Base-by-base conservation (phyloP, 2,329 filamentous ascomycete species). In the Furcasterigmium sp. region DNA sequence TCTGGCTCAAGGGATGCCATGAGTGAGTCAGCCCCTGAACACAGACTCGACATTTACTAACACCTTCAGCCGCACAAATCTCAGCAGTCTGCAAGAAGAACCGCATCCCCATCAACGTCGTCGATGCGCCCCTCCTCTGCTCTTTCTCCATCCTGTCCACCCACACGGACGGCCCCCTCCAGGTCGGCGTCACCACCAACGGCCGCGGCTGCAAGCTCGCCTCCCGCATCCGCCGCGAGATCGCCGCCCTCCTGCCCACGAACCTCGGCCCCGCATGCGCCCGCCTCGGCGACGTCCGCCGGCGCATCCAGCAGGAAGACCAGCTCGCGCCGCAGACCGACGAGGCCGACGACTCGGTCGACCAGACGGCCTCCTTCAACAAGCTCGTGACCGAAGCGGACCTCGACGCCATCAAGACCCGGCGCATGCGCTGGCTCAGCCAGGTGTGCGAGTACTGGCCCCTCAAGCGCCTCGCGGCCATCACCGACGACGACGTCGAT, bases 361-460 rank as follows among this genome's bases (percentile, higher is more conserved):
- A 87, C 41, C 93, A 97, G 63, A 80, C 77, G 14, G 80, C 91
- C 2, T 78, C 75, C 0, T 96, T 98, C 64, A 98, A 98, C 63
- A 82, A 78, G 47, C 72, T 98, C 4, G 76, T 97, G 7, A 79
- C 75, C 0, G 83, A 87, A 37, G 80, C 83, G 36, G 88, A 93
- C 56, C 67, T 78, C 1, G 84, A 86, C 46, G 84, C 84, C 3
- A 79, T 82, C 14, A 89, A 89, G 59, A 90, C 79, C 18, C 75
- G 91, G 46, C 78, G 93, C 41, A 91, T 95, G 73, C 80, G 93
- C 45, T 98, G 93, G 93, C 73, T 98, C 2, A 81, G 86, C 17
- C 93, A 98, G 61, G 89, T 98, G 41, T 98, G 93, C 73, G 93
- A 98, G 69, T 98, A 98, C 67, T 98, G 93, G 93, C 91, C 93